Evolutionary conservation across 148 eudicot genomes (phyloP).

Genomic region (Suaeda aralocaspica): DNA sequence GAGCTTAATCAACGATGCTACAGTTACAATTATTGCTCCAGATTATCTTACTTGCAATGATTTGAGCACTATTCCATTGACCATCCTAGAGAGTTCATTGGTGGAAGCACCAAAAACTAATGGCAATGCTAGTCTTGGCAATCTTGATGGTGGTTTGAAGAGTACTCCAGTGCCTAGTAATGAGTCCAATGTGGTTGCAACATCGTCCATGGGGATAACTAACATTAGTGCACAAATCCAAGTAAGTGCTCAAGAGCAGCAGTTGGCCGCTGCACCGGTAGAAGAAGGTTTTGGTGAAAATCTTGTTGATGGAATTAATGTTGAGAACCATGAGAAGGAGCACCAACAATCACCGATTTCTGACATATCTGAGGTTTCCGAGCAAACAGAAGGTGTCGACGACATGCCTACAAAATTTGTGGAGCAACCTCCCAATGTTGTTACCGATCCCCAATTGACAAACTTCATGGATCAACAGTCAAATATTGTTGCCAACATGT

Average conservation of each 20-base stretch:
- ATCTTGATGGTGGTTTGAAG: background rate
- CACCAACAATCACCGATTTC: background rate
- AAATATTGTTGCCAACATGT: too few species aligned
- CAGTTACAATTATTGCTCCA: background rate
- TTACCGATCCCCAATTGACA: background rate
- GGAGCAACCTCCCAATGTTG: background rate
- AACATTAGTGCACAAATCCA: too few species aligned
- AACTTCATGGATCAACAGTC: background rate
- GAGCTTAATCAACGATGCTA: too few species aligned
- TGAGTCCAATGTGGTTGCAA: too few species aligned
- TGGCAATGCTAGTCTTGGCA: background rate
- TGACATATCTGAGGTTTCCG: background rate
- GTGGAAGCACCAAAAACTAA: background rate
- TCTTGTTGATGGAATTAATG: background rate
- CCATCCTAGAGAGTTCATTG: constrained; percentile 20
- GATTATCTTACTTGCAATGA: too few species aligned
- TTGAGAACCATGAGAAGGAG: background rate
- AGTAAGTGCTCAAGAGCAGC: too few species aligned
- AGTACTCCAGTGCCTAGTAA: too few species aligned
- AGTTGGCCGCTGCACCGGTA: too few species aligned
- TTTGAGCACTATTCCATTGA: background rate
- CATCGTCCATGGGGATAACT: too few species aligned
- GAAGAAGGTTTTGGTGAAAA: background rate
- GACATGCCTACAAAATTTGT: background rate
- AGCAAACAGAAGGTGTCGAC: background rate